phyloP scores from a whole-genome alignment of 345 rosid genomes.

The Murraya paniculata region DNA sequence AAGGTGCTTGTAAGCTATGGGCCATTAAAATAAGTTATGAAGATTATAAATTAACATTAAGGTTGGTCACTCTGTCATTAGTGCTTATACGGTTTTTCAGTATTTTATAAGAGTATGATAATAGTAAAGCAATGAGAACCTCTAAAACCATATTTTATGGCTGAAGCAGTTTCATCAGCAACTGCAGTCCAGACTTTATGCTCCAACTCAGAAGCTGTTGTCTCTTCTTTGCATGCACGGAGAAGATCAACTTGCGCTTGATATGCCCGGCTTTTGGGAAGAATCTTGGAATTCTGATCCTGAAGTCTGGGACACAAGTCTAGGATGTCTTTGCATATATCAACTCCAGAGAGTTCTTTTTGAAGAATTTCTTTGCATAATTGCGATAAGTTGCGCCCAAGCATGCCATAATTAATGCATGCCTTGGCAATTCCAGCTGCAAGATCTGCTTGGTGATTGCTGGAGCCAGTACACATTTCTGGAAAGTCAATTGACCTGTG shows the following conservation, averaged over 20 bases:
- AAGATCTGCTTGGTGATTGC: conserved; percentile 90
- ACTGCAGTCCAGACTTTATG: conserved; percentile 84
- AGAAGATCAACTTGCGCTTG: conserved; percentile 94
- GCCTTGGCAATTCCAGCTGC: conserved; percentile 94
- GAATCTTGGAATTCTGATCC: conserved; percentile 76
- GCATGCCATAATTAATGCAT: conserved; percentile 84
- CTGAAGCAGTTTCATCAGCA: conserved; percentile 94
- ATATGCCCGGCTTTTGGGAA: conserved; percentile 87
- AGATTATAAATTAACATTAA: conserved; percentile 6
- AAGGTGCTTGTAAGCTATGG: neutral
- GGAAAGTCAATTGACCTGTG: conserved; percentile 86
- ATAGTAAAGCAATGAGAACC: conserved; percentile 30
- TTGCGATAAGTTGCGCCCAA: conserved; percentile 79
- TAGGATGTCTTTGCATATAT: conserved; percentile 69
- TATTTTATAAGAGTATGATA: neutral
- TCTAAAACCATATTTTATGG: conserved; percentile 87
- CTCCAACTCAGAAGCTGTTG: conserved; percentile 57
- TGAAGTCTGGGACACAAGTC: conserved; percentile 65
- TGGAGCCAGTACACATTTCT: conserved; percentile 79
- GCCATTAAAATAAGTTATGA: neutral
- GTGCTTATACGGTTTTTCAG: neutral
- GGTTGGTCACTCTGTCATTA: neutral
- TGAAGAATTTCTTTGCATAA: conserved; percentile 84
- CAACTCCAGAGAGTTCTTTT: conserved; percentile 55
- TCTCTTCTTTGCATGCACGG: conserved; percentile 67